Percentiles rank a stretch among this genome's conserved stretches.
Evolutionary conservation across 2,329 filamentous ascomycete species (phyloP).

Genomic region (Fusarium siculi): DNA sequence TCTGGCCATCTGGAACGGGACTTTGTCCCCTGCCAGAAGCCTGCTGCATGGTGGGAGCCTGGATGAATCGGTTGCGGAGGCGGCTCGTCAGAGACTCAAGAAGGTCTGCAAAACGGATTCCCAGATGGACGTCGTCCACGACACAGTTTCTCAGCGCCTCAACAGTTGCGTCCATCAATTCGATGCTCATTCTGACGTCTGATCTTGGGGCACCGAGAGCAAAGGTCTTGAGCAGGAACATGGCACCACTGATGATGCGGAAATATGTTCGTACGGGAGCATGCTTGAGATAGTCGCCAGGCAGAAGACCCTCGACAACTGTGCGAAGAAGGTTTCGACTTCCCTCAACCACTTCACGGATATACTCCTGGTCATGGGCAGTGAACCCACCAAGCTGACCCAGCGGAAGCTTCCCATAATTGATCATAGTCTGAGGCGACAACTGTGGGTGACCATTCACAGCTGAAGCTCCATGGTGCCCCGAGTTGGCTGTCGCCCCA

Average conservation of each 20-base stretch:
- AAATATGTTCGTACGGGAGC: conserved; percentile 87
- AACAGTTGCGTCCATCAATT: conserved; percentile 79
- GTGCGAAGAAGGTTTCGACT: conserved; percentile 80
- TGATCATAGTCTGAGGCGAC: conserved; percentile 72
- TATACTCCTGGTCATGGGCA: conserved; percentile 75
- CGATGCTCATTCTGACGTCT: conserved; percentile 80
- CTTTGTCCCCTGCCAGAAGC: conserved; percentile 55
- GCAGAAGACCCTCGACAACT: conserved; percentile 80
- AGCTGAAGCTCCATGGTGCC: conserved; percentile 49
- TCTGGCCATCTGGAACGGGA: conserved; percentile 48
- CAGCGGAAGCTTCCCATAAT: conserved; percentile 71
- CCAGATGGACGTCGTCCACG: conserved; percentile 86
- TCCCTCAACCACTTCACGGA: conserved; percentile 80
- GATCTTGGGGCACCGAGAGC: conserved; percentile 81
- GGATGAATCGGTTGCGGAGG: conserved; percentile 79
- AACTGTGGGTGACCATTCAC: conserved; percentile 50
- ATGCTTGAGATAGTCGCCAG: conserved; percentile 81
- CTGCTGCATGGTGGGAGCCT: conserved; percentile 62
- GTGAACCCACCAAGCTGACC: conserved; percentile 73
- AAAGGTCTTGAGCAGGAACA: conserved; percentile 87
- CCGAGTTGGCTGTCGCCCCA: conserved; percentile 55
- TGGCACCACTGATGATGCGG: conserved; percentile 84
- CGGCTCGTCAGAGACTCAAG: conserved; percentile 82
- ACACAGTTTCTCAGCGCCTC: conserved; percentile 80
- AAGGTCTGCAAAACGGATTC: conserved; percentile 84